Base-by-base conservation (phyloP, 208 protist genomes). In the Angomonas ambiguus region DNA sequence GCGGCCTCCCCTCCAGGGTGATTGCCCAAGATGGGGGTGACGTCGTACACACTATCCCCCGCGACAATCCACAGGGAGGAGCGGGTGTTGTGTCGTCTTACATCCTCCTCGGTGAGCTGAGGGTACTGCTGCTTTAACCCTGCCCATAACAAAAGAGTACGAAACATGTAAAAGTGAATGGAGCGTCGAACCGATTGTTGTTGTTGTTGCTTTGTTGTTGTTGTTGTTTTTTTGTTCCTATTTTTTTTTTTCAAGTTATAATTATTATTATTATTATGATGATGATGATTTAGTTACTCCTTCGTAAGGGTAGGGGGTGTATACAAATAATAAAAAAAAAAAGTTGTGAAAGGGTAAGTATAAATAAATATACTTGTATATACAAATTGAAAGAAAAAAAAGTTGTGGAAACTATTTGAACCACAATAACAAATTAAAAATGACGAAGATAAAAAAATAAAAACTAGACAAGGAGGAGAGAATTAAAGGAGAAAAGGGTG, bases 31-130 rank as follows among this genome's bases (percentile, higher is more conserved):
- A 92, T 71, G 5, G 65, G 62, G 6, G 88, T 92, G 25, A 92
- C 79, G 65, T 94, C 85, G 78, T 91, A 94, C 35, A 94, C 81
- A 10, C 78, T 85, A 65, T 83, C 81, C n/a, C 82, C 85, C 0
- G 77, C 77, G 30, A 94, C 73, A 56, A 92, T 89, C 85, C 85
- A 94, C 48, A 88, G 62, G 4, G 82, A 88, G n/a, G 49, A 59
- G 42, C 82, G 74, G 18, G 79, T 74, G 64, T 82, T 91, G 76
- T 94, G 83, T 24, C 71, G 25, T 0, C 77, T 77, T 2, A 91
- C 72, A 51, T 94, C 84, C 55, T 93, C 83, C 49, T 82, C 72
- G 42, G 73, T 74, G 18, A 87, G 69, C 2, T 74, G n/a, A 6
- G 81, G 81, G 79, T 83, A 93, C 16, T 24, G 35, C 2, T 13